Conservation (phyloP, 805 yeast genomes). For the Candida coleopterorum region DNA sequence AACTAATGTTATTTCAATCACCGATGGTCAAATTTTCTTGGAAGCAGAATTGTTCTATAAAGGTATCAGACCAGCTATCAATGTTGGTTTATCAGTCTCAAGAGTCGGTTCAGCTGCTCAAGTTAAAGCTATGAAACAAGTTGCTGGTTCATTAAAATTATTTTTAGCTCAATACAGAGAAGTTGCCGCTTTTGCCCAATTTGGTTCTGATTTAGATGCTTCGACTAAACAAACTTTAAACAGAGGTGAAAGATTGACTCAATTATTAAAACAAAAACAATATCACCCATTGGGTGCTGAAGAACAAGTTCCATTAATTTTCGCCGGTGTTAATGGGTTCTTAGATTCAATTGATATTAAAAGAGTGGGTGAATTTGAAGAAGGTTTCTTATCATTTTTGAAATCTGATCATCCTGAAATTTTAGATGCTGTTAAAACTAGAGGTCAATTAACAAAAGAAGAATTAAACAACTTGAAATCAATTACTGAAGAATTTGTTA, state of each 20-base stretch:
- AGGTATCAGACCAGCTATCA: constrained; percentile 99
- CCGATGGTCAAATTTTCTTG: constrained; percentile 97
- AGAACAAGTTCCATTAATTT: constrained; percentile 98
- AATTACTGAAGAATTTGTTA: constrained; percentile 88
- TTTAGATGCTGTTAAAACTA: constrained; percentile 71
- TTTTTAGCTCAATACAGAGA: constrained; percentile 99
- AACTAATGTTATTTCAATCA: constrained; percentile 95
- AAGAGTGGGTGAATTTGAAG: constrained; percentile 88
- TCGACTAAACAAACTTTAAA: constrained; percentile 97
- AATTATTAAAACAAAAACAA: constrained; percentile 97
- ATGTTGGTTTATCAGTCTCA: constrained; percentile 99
- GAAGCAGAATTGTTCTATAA: constrained; percentile 99
- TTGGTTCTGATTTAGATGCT: constrained; percentile 99
- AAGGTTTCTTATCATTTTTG: constrained; percentile 86
- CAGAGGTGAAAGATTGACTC: constrained; percentile 99
- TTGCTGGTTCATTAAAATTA: constrained; percentile 99
- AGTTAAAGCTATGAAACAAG: constrained; percentile 99
- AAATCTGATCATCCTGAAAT: constrained; percentile 85
- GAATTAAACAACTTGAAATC: constrained; percentile 79
- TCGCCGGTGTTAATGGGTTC: constrained; percentile 99
- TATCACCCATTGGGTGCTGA: constrained; percentile 95
- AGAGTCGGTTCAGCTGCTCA: constrained; percentile 99
- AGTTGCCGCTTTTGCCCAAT: constrained; percentile 99
- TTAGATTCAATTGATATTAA: constrained; percentile 81
- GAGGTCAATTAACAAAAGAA: constrained; percentile 90